Evolutionary conservation across 2,329 filamentous ascomycete species (phyloP).

Genomic region (Xylaria sp.): DNA sequence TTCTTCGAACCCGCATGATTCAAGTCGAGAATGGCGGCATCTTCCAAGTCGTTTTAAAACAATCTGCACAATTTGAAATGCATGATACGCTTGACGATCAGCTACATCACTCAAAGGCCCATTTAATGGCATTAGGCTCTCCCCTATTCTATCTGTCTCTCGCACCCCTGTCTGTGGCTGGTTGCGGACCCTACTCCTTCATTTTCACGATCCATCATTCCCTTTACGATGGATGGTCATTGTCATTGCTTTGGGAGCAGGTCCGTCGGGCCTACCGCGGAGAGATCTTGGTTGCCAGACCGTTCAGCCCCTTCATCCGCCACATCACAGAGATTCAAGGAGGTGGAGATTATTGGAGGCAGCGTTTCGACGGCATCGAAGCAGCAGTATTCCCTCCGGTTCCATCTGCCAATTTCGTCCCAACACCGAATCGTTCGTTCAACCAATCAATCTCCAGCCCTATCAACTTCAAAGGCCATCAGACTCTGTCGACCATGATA

Average conservation of each 20-base stretch:
- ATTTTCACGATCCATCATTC: constrained; percentile 28
- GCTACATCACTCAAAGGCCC: neutral
- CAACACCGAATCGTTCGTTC: constrained; percentile 16
- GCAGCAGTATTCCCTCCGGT: constrained; percentile 19
- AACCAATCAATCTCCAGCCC: neutral
- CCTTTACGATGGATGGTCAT: constrained; percentile 28
- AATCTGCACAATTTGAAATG: neutral
- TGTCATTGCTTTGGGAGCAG: constrained; percentile 19
- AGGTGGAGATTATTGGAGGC: constrained; percentile 11
- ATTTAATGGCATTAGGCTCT: constrained; percentile 19
- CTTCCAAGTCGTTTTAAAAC: constrained; percentile 32
- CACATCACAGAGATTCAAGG: constrained; percentile 8
- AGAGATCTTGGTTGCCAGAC: constrained; percentile 1
- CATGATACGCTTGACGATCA: constrained; percentile 19
- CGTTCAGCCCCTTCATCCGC: constrained; percentile 27
- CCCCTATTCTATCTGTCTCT: constrained; percentile 18
- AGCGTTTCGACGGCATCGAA: constrained; percentile 10
- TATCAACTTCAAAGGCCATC: constrained; percentile 2
- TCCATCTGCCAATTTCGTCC: constrained; percentile 18
- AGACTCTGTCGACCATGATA: constrained; percentile 26
- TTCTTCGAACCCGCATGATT: constrained; percentile 31
- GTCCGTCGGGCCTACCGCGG: constrained; percentile 6
- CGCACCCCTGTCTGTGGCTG: neutral
- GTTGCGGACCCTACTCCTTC: constrained; percentile 7
- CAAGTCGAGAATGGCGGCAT: neutral